Base-by-base conservation (phyloP, 805 yeast species). In the Cyberlindnera samutprakarnensis region DNA sequence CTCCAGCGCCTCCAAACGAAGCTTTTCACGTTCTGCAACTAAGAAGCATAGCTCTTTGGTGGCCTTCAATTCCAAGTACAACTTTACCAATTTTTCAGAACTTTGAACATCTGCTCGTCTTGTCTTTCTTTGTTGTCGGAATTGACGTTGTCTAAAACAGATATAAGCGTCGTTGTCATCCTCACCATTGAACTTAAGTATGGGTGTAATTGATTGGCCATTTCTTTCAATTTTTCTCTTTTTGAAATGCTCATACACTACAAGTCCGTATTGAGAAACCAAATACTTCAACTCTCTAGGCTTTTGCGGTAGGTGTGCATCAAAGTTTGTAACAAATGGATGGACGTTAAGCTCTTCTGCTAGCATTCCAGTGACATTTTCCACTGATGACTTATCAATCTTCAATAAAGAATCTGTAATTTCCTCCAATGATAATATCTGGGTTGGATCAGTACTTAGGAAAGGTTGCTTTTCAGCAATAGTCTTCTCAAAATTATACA, bases 151-250 rank as follows among this genome's bases (percentile, higher is more conserved):
- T 49, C 98, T 74, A 66, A 92, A 92, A 62, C 96, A 86, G 25
- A 86, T 80, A 56, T 92, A 92, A 2, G 98, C 97, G 56, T 92
- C 96, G 38, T 72, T 73, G 49, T 88, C 96, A 49, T 88, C 96
- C 50, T 87, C 87, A 37, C 85, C 92, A 35, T 73, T 74, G 54
- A 84, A 87, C 54, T 78, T 83, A 31, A 92, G 64, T 12, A 68
- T 56, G 4, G 96, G 95, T 43, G 75, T 70, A 14, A 92, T 71
- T 4, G 81, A 57, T 44, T 72, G 71, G 20, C 96, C 96, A 18
- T 64, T 56, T 32, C 85, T 64, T 26, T 59, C 73, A 14, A 87
- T 67, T 54, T 88, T 82, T 40, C 97, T 66, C 7, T 48, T 43
- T 42, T 71, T 80, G 92, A 95, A 92, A 59, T 88, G 90, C 5